A percentile compares a stretch with the other conserved stretches of the same genome.
Conservation (phyloP, 768 basidiomycete genomes). For the Phaeotremella fagi region DNA sequence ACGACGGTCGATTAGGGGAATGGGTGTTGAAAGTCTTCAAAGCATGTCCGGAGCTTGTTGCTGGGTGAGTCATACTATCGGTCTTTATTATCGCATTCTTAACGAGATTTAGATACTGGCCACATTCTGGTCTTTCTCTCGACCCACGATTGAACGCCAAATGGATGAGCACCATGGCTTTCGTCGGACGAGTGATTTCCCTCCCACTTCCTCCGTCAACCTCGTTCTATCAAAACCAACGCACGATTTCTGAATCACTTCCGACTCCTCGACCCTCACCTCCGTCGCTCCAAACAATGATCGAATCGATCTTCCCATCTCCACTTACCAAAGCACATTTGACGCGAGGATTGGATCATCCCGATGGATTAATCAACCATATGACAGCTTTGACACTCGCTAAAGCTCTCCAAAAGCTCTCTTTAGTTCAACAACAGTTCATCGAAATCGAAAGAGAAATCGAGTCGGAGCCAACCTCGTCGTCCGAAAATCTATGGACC, state of each 20-base stretch:
- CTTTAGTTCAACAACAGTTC: conserved; percentile 55
- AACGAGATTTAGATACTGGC: conserved; percentile 39
- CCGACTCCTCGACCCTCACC: conserved; percentile 57
- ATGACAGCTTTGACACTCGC: conserved; percentile 72
- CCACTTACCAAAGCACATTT: conserved; percentile 66
- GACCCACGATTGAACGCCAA: conserved; percentile 39
- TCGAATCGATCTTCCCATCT: conserved; percentile 76
- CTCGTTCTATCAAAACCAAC: conserved; percentile 55
- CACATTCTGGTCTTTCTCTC: conserved; percentile 43
- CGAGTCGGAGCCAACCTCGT: conserved; percentile 58
- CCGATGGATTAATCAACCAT: conserved; percentile 74
- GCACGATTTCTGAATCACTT: conserved; percentile 17
- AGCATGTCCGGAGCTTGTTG: conserved; percentile 79
- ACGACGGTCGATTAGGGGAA: conserved; percentile 69
- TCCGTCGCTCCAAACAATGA: conserved; percentile 64
- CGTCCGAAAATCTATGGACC: conserved; percentile 62
- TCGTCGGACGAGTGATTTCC: conserved; percentile 72
- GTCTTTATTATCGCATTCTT: background rate
- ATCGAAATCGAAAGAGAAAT: conserved; percentile 55
- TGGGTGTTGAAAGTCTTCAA: conserved; percentile 72
- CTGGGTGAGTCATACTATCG: conserved; percentile 55
- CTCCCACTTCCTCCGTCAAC: conserved; percentile 63
- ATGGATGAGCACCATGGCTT: conserved; percentile 86
- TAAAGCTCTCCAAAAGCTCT: conserved; percentile 70
- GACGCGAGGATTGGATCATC: conserved; percentile 72